phyloP scores from a whole-genome alignment of 2,329 filamentous ascomycete species.

The Monosporascus sp. region DNA sequence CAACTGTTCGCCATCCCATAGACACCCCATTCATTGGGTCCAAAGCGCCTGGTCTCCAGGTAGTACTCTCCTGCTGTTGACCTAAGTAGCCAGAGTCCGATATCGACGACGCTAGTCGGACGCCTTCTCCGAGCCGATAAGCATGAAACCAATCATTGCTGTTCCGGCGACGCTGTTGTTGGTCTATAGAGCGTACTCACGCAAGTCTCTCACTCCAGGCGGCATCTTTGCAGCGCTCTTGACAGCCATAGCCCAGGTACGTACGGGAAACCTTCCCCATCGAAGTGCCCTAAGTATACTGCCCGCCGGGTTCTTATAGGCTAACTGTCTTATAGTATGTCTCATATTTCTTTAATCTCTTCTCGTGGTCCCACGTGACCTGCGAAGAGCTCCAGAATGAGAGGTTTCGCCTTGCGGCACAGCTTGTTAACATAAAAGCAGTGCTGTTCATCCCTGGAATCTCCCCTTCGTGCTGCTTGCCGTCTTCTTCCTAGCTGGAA shows the following conservation, averaged over 20 bases:
- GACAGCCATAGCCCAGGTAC: conserved; percentile 67
- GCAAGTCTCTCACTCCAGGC: conserved; percentile 71
- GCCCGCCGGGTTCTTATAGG: background rate
- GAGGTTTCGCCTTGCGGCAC: background rate
- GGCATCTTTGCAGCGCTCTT: conserved; percentile 68
- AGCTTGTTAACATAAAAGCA: background rate
- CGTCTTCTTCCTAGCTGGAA: conserved; percentile 84
- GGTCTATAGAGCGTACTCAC: conserved; percentile 62
- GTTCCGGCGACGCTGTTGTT: conserved; percentile 55
- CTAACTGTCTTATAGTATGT: background rate
- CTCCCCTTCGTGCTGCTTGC: conserved; percentile 80
- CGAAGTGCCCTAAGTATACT: background rate
- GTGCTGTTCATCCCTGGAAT: conserved; percentile 84
- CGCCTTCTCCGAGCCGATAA: background rate
- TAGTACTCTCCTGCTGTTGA: too few species aligned
- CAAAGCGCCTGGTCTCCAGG: too few species aligned
- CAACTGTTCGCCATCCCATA: too few species aligned
- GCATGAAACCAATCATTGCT: conserved; percentile 55
- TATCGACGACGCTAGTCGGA: background rate
- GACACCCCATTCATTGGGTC: too few species aligned
- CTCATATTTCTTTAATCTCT: background rate
- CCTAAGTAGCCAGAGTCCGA: background rate
- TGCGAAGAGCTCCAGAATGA: too few species aligned
- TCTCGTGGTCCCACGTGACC: background rate
- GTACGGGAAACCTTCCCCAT: background rate